phyloP scores from a whole-genome alignment of 2,329 filamentous ascomycete species.

The Fusarium pseudograminearum region DNA sequence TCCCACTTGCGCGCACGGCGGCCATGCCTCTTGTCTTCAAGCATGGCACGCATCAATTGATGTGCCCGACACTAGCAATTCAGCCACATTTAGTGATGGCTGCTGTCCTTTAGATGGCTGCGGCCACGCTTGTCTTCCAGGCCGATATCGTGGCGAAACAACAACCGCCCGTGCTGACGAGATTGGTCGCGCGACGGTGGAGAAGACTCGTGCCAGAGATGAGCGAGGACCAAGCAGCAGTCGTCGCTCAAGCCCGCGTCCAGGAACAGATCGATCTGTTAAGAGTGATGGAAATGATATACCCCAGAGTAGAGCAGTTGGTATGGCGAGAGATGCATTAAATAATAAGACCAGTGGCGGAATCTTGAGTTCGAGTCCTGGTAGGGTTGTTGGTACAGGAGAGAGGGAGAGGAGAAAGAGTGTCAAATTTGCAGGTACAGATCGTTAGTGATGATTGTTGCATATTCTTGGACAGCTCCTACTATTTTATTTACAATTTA shows the following conservation, averaged over 20 bases:
- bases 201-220: slow-evolving; percentile 50
- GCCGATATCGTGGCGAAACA: slow-evolving; percentile 64
- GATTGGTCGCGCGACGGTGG: slow-evolving; percentile 61
- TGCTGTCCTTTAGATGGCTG: slow-evolving; percentile 75
- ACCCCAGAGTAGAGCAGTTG: slow-evolving; percentile 70
- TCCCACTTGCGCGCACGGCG: slow-evolving; percentile 71
- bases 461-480: neutral
- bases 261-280: slow-evolving; percentile 46
- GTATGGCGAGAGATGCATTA: slow-evolving; percentile 67
- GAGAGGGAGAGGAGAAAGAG: slow-evolving; percentile 71
- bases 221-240: slow-evolving; percentile 45
- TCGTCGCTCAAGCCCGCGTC: slow-evolving; percentile 49
- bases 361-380: slow-evolving; percentile 65
- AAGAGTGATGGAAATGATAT: slow-evolving; percentile 66
- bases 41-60: slow-evolving; percentile 65
- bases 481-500: neutral
- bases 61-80: slow-evolving; percentile 28
- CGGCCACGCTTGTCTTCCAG: slow-evolving; percentile 72
- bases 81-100: slow-evolving; percentile 61
- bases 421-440: slow-evolving; percentile 69
- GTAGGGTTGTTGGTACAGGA: slow-evolving; percentile 50
- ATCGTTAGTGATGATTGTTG: slow-evolving; percentile 21
- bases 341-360: slow-evolving; percentile 51
- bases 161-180: slow-evolving; percentile 63
- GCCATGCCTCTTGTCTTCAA: slow-evolving; percentile 70